phyloP scores from a whole-genome alignment of 306 rosid species.

The Morella rubra region DNA sequence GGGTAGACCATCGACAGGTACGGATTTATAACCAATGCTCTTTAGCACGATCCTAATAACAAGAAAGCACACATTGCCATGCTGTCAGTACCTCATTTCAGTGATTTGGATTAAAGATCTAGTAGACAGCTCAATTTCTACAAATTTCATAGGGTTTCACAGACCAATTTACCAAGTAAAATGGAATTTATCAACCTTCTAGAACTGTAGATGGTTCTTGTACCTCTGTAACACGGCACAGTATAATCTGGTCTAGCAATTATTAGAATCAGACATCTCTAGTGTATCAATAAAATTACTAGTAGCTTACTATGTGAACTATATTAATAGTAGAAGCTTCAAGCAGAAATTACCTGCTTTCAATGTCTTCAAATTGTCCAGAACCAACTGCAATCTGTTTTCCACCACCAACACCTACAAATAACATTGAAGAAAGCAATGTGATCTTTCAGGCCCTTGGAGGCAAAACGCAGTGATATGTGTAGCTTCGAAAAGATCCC shows the following conservation, averaged over 20 bases:
- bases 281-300: neutral
- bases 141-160: neutral
- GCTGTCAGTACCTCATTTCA: constrained; percentile 7
- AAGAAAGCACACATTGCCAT: constrained; percentile 23
- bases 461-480: no score
- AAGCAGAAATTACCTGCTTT: constrained; percentile 62
- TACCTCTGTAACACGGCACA: neutral
- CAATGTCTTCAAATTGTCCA: constrained; percentile 66
- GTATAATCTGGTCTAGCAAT: constrained; percentile 2
- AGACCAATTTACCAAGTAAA: neutral
- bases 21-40: constrained; percentile 95
- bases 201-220: neutral
- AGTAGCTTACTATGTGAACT: neutral
- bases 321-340: neutral
- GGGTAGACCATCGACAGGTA: constrained; percentile 80
- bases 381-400: constrained; percentile 77
- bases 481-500: constrained; percentile 14
- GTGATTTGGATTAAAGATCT: neutral
- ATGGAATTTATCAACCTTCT: neutral
- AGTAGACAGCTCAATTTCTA: neutral
- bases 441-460: no score
- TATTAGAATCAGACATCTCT: constrained; percentile 1
- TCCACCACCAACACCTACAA: constrained; percentile 67
- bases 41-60: constrained; percentile 71
- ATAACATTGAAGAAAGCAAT: constrained; percentile 29